Evolutionary conservation across 352 stramenopile genomes (phyloP).

Genomic region (Aphanomyces invadans): DNA sequence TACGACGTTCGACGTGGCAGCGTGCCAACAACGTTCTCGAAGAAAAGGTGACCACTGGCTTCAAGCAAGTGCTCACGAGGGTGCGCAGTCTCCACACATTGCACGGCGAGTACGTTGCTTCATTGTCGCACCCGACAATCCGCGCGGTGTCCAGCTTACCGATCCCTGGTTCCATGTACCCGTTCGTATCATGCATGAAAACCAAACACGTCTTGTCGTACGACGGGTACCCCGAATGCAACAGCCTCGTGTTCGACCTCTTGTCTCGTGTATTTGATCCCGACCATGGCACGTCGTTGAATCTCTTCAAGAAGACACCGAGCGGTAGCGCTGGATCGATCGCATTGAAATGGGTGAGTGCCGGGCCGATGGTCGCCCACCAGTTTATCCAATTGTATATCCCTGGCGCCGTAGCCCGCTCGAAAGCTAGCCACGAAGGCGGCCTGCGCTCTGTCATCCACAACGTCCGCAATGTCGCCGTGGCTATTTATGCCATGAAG

Average conservation of each 20-base stretch:
- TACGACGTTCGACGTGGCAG: not conserved
- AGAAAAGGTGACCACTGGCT: slow-evolving; percentile 3
- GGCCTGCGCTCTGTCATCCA: not conserved
- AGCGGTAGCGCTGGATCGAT: not conserved
- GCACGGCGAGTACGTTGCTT: slow-evolving; percentile 14
- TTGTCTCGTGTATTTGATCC: not conserved
- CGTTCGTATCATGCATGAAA: not conserved
- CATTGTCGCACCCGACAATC: not conserved
- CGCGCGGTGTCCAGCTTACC: not conserved
- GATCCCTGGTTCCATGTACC: not conserved
- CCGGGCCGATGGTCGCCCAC: not conserved
- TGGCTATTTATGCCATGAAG: slow-evolving; percentile 5
- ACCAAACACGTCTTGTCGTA: slow-evolving; percentile 3
- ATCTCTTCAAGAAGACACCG: not conserved
- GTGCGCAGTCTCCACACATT: slow-evolving; percentile 1
- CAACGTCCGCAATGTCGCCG: not conserved
- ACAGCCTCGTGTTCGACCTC: not conserved
- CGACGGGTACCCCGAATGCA: slow-evolving; percentile 19
- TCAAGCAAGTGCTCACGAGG: not conserved
- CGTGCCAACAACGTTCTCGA: slow-evolving; percentile 6
- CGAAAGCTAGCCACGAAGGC: not conserved
- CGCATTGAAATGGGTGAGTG: slow-evolving; percentile 1
- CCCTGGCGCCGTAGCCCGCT: not conserved
- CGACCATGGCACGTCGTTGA: not conserved
- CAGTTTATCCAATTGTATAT: slow-evolving; percentile 8